These are phyloP conservation scores for Xylariaceae sp. DNA, from an alignment of 2,329 filamentous ascomycete species.

Conservation along the genomic window DNA sequence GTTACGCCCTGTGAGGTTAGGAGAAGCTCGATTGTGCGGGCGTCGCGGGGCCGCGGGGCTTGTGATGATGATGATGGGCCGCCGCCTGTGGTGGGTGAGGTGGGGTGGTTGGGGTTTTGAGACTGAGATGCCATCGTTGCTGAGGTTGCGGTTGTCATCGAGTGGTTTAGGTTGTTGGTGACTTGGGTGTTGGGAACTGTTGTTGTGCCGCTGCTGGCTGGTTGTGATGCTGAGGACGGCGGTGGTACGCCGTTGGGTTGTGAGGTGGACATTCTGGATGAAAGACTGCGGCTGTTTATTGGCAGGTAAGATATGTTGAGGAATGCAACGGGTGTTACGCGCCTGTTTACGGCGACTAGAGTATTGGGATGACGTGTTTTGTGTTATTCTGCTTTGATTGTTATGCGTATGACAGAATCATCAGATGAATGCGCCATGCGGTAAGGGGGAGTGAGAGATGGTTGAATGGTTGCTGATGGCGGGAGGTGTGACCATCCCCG, in stretches of 20 bases:
- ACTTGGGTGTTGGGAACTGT: slow-evolving; percentile 23
- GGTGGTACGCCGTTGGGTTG: slow-evolving; percentile 56
- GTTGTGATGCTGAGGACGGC: slow-evolving; percentile 33
- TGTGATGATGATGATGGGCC: slow-evolving; percentile 26
- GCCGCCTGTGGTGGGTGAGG: slow-evolving; percentile 20
- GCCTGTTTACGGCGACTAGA: too few species aligned
- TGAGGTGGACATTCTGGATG: slow-evolving; percentile 23
- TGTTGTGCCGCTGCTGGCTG: slow-evolving; percentile 21
- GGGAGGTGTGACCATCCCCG: too few species aligned
- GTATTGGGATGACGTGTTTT: slow-evolving; percentile 16
- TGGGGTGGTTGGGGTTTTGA: background rate
- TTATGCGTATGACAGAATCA: too few species aligned
- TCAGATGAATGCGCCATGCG: too few species aligned
- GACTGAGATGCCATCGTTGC: slow-evolving; percentile 24
- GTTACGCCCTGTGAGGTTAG: slow-evolving; percentile 75
- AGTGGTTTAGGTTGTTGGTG: slow-evolving; percentile 20
- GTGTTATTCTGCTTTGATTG: slow-evolving; percentile 11
- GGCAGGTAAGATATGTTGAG: too few species aligned
- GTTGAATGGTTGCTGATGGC: too few species aligned
- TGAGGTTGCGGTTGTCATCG: slow-evolving; percentile 33
- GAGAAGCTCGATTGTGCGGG: slow-evolving; percentile 74
- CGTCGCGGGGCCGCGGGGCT: slow-evolving; percentile 67
- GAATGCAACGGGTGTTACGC: too few species aligned
- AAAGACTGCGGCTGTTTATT: background rate
- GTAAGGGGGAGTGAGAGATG: too few species aligned